Conservation (phyloP, 306 rosid species). For the Parietaria judaica region DNA sequence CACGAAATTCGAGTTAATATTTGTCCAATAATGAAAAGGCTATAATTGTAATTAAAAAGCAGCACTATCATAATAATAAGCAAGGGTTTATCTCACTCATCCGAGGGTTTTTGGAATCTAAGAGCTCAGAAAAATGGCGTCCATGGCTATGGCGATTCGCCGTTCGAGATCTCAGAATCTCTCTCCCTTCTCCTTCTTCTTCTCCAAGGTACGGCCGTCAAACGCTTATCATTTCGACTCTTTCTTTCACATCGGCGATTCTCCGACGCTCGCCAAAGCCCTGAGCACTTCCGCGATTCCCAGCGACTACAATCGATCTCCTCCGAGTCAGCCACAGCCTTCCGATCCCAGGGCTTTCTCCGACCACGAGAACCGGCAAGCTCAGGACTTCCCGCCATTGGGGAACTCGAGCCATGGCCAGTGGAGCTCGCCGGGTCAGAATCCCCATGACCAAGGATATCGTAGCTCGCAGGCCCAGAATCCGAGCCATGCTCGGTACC, state of each 20-base stretch:
- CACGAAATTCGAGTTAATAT: too few relatives aligned
- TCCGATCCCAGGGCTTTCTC: slow-evolving; percentile 31
- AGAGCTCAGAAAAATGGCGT: slow-evolving; percentile 29
- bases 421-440: slow-evolving; percentile 24
- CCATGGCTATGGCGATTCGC: slow-evolving; percentile 29
- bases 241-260: slow-evolving; percentile 1
- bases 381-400: slow-evolving; percentile 16
- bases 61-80: too few relatives aligned
- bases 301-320: slow-evolving; percentile 29
- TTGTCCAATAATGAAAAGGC: too few relatives aligned
- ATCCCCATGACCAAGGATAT: slow-evolving; percentile 9
- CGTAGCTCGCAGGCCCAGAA: slow-evolving; percentile 11
- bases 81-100: slow-evolving; percentile 1
- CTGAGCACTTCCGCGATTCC: slow-evolving; percentile 49
- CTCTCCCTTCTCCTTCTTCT: slow-evolving; percentile 33
- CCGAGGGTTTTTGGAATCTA: slow-evolving; percentile 25
- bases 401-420: slow-evolving; percentile 19
- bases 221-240: slow-evolving; percentile 17
- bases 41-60: too few relatives aligned
- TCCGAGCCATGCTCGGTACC: slow-evolving; percentile 15
- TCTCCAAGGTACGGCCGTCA: slow-evolving; percentile 31
- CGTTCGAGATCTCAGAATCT: slow-evolving; percentile 18
- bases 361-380: slow-evolving; percentile 9
- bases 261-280: slow-evolving; percentile 20
- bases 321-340: slow-evolving; percentile 24